These are phyloP conservation scores for Cladosporium sp. DNA, from an alignment of 2,329 filamentous ascomycete genomes.

Conservation along the genomic window DNA sequence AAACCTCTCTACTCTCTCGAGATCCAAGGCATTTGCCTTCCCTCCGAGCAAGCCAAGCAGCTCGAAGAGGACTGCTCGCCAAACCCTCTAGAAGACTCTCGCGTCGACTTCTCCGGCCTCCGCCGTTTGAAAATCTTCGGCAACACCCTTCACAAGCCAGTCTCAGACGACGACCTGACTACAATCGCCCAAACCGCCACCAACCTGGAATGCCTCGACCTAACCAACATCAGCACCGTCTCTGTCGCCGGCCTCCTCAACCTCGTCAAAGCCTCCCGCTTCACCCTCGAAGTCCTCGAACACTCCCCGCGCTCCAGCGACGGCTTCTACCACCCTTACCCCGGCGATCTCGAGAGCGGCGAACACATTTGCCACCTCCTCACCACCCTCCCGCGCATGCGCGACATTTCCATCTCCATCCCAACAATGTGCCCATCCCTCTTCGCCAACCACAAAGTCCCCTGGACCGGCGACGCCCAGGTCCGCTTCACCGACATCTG, in stretches of 20 bases:
- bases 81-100: constrained; percentile 39
- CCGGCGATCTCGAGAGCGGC: constrained; percentile 38
- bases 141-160: constrained; percentile 50
- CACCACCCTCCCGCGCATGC: constrained; percentile 43
- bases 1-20: constrained; percentile 48
- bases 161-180: constrained; percentile 47
- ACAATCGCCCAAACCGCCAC: constrained; percentile 50
- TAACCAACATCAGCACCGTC: constrained; percentile 51
- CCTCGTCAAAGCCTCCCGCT: constrained; percentile 46
- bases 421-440: constrained; percentile 46
- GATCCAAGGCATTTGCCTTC: constrained; percentile 48
- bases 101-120: constrained; percentile 47
- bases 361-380: constrained; percentile 48
- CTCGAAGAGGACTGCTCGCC: constrained; percentile 35
- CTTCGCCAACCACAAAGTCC: constrained; percentile 42
- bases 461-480: constrained; percentile 46
- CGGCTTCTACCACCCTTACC: constrained; percentile 49
- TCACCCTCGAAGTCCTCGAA: constrained; percentile 48
- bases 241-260: constrained; percentile 51
- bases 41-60: constrained; percentile 39
- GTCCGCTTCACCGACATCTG: constrained; percentile 48
- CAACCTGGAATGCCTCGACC: constrained; percentile 49
- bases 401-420: constrained; percentile 46
- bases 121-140: constrained; percentile 52
- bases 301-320: constrained; percentile 51